These are phyloP conservation scores for Tephrocybe rancida DNA, from an alignment of 768 basidiomycete species.

Conservation along the genomic window DNA sequence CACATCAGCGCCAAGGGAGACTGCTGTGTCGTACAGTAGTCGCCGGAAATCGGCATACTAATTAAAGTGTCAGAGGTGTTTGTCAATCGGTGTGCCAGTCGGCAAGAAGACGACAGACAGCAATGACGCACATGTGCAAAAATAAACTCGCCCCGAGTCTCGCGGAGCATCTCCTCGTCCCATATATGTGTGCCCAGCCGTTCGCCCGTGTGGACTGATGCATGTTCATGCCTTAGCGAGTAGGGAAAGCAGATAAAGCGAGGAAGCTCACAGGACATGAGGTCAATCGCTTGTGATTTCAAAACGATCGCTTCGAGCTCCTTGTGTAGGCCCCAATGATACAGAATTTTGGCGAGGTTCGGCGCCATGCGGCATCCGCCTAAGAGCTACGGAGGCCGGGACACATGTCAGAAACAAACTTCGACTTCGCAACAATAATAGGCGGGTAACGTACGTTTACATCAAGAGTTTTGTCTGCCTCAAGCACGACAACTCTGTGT, in stretches of 20 bases:
- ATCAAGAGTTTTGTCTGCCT: slow-evolving; percentile 28
- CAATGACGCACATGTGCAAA: slow-evolving; percentile 39
- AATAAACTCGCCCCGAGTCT: slow-evolving; percentile 41
- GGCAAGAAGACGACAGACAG: background rate
- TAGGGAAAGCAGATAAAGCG: background rate
- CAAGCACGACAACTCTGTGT: slow-evolving; percentile 56
- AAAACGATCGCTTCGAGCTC: slow-evolving; percentile 17
- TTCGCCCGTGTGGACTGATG: slow-evolving; percentile 51
- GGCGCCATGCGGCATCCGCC: slow-evolving; percentile 43
- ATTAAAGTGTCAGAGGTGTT: background rate
- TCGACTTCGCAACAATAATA: background rate
- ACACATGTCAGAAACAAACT: background rate
- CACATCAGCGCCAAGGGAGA: slow-evolving; percentile 44
- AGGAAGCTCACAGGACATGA: slow-evolving; percentile 9
- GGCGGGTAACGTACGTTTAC: slow-evolving; percentile 8
- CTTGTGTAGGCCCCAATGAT: slow-evolving; percentile 51
- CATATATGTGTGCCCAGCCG: slow-evolving; percentile 49
- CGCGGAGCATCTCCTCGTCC: slow-evolving; percentile 53
- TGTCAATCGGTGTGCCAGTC: too few relatives aligned
- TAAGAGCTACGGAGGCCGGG: slow-evolving; percentile 13
- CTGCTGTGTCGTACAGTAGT: slow-evolving; percentile 50
- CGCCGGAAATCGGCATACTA: slow-evolving; percentile 54
- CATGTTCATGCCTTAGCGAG: background rate
- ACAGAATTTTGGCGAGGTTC: slow-evolving; percentile 57
- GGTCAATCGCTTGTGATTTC: slow-evolving; percentile 26